A percentile compares a stretch with the other conserved stretches of the same genome.
Evolutionary conservation across 2,329 filamentous ascomycete species (phyloP).

Genomic region (Fusarium continuum): DNA sequence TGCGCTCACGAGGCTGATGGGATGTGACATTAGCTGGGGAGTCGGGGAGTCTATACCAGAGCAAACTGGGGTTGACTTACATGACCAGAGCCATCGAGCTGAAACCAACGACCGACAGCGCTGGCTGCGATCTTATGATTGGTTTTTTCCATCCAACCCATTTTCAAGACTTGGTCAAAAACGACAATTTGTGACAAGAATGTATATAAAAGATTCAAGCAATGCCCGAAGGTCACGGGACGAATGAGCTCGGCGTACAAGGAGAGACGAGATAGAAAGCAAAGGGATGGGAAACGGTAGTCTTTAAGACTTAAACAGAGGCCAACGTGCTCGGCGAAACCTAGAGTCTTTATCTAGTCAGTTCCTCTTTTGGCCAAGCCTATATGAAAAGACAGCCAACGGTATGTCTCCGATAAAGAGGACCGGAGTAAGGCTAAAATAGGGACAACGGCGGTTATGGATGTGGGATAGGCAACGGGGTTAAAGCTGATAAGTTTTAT

Average conservation of each 20-base stretch:
- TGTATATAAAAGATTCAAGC: constrained; percentile 13
- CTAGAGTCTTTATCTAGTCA: constrained; percentile 28
- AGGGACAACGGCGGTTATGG: constrained; percentile 26
- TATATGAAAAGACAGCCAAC: constrained; percentile 18
- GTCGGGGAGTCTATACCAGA: not conserved
- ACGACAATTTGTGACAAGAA: not conserved
- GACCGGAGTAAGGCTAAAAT: constrained; percentile 10
- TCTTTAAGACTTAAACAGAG: constrained; percentile 24
- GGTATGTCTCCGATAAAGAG: constrained; percentile 30
- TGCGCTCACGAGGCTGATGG: constrained; percentile 71
- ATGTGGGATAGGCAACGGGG: constrained; percentile 34
- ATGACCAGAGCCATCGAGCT: constrained; percentile 83
- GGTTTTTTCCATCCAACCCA: constrained; percentile 60
- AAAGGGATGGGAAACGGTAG: constrained; percentile 8
- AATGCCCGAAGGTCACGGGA: not conserved
- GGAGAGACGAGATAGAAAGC: constrained; percentile 4
- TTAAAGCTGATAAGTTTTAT: constrained; percentile 26
- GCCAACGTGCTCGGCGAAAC: not conserved
- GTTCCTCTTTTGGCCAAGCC: constrained; percentile 9
- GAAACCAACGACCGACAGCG: constrained; percentile 76
- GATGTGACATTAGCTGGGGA: not conserved
- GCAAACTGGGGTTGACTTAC: constrained; percentile 59
- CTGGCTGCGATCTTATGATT: constrained; percentile 70
- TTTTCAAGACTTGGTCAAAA: constrained; percentile 41
- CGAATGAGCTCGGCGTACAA: not conserved